Base-by-base conservation (phyloP, 805 yeast genomes). In the Cyberlindnera galapagoensis region DNA sequence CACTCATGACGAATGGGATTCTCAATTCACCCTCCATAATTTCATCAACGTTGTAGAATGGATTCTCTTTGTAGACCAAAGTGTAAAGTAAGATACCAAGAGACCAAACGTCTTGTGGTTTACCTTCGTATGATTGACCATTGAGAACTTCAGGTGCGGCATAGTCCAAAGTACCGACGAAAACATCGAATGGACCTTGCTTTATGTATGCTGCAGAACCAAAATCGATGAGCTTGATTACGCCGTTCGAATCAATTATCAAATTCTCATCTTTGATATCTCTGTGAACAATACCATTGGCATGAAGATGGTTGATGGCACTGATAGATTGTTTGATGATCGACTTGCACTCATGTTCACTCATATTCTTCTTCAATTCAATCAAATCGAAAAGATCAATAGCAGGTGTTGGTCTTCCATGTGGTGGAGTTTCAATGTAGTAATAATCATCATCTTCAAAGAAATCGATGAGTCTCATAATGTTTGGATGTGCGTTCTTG, bases 101-200 rank as follows among this genome's bases (percentile, higher is more conserved):
- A 0, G 97, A 95, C 98, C 98, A 92, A 3, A 88, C 80, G 59
- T 92, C 98, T 56, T 92, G 98, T 4, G 95, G 90, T 53, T 75
- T 80, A 15, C 98, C 98, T 31, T 76, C 86, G 51, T 90, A 92
- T 15, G 88, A 80, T 39, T 77, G 78, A 3, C 97, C 98, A 31
- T 78, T 70, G 21, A 92, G 64, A 1, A 92, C 95, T 57, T 92
- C 98, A 0, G 98, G 98, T 0, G 97, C 94, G 1, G 97, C 97
- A 56, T 90, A 92, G 56, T 92, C 97, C 26, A 92, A 78, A 0
- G 98, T 92, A 3, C 98, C 98, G 2, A 92, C 97, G 59, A 92
- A 90, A 5, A 92, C 95, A 46, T 90, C 95, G 59, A 90, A 92
- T 5, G 97, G 97, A 0, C 97, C 97, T 60, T 80, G 86, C 43